These are phyloP conservation scores for Ophiostoma australiae DNA, from an alignment of 2,329 filamentous ascomycete species.

Conservation along the genomic window DNA sequence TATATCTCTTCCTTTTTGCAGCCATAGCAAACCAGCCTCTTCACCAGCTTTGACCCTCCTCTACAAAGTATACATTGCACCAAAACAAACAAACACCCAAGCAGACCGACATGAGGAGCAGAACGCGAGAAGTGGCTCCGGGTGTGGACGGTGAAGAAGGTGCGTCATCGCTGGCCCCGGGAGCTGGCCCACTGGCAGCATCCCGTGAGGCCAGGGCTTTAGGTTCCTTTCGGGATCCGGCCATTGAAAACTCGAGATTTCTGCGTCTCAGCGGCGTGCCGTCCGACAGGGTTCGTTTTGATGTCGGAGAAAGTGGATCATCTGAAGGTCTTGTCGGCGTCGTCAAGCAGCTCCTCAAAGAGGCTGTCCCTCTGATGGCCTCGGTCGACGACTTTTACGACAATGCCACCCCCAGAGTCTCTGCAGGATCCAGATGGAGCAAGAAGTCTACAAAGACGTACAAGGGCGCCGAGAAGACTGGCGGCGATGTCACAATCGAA, in stretches of 20 bases:
- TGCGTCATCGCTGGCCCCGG: too few relatives aligned
- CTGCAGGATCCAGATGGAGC: not conserved
- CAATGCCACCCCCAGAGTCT: not conserved
- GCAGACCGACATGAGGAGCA: not conserved
- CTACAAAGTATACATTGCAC: too few relatives aligned
- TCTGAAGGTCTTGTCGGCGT: not conserved
- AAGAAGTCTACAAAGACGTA: slow-evolving; percentile 35
- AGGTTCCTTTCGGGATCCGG: not conserved
- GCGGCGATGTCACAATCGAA: slow-evolving; percentile 30
- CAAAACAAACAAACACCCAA: not conserved
- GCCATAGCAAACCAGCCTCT: too few relatives aligned
- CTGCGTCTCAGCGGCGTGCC: not conserved
- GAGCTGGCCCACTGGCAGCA: too few relatives aligned
- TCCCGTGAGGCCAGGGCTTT: too few relatives aligned
- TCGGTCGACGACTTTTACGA: not conserved
- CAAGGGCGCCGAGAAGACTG: slow-evolving; percentile 32
- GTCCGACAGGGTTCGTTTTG: not conserved
- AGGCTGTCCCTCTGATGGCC: not conserved
- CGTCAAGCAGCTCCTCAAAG: not conserved
- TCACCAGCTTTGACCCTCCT: too few relatives aligned
- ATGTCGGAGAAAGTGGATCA: not conserved
- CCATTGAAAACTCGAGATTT: not conserved
- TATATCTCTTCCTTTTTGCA: too few relatives aligned
- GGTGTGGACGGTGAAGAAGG: too few relatives aligned
- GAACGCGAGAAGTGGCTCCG: not conserved